Evolutionary conservation across 495 filamentous ascomycete species (phyloP).

Genomic region (Aspergillus ellipticus): DNA sequence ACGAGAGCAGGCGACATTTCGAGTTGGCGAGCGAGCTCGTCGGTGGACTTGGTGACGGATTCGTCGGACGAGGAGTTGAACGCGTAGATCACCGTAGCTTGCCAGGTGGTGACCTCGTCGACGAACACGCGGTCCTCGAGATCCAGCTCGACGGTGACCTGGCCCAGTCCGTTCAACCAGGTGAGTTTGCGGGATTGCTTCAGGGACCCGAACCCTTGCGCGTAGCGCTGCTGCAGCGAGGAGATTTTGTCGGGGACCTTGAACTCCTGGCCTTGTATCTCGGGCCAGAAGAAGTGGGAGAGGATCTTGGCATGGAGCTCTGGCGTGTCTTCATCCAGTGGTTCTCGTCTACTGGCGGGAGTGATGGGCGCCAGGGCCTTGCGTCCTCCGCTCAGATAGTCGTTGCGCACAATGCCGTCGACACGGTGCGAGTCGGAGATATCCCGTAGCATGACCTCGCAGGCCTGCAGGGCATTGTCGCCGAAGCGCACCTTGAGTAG

Average conservation of each 20-base stretch:
- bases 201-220: conserved; percentile 68
- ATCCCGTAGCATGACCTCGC: conserved; percentile 95
- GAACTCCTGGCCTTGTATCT: conserved; percentile 74
- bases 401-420: conserved; percentile 58
- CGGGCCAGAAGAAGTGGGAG: conserved; percentile 92
- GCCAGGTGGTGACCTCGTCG: conserved; percentile 76
- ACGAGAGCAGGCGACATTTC: conserved; percentile 76
- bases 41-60: conserved; percentile 50
- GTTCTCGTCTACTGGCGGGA: background rate
- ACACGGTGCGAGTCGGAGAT: conserved; percentile 80
- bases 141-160: conserved; percentile 76
- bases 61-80: conserved; percentile 54
- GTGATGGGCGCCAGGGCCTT: background rate
- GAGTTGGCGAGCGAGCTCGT: conserved; percentile 60
- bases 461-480: conserved; percentile 77
- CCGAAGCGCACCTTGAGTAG: conserved; percentile 87
- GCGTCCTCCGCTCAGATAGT: conserved; percentile 15
- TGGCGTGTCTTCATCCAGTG: conserved; percentile 20
- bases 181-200: conserved; percentile 81
- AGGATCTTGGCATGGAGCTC: conserved; percentile 77
- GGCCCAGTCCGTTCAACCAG: conserved; percentile 80
- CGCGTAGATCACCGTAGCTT: conserved; percentile 85
- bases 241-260: conserved; percentile 60
- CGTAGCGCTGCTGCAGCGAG: conserved; percentile 65
- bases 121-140: conserved; percentile 73